Evolutionary conservation across 805 yeast genomes (phyloP).

Genomic region (Isabelozyma pseudorhagii): DNA sequence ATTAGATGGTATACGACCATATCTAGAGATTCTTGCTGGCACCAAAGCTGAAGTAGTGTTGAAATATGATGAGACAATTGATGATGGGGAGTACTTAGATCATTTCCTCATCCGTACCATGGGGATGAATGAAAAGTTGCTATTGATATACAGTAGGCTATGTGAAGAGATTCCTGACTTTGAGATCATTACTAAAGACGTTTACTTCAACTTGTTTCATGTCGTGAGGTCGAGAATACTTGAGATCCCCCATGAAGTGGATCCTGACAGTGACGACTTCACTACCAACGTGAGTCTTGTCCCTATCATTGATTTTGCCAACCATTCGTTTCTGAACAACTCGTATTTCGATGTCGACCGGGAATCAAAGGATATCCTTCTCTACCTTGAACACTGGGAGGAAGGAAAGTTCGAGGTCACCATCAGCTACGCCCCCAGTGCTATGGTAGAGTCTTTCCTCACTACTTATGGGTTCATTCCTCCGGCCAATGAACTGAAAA

Average conservation of each 20-base stretch:
- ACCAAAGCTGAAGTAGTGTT: not conserved
- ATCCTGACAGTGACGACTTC: slow-evolving; percentile 46
- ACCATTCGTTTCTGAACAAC: slow-evolving; percentile 47
- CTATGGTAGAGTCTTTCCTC: slow-evolving; percentile 20
- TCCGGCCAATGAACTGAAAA: not conserved
- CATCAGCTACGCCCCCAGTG: slow-evolving; percentile 21
- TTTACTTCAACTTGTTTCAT: slow-evolving; percentile 22
- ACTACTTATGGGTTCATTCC: slow-evolving; percentile 33
- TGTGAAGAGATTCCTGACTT: not conserved
- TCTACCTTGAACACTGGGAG: slow-evolving; percentile 46
- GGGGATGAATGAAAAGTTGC: not conserved
- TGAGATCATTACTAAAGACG: not conserved
- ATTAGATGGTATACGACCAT: not conserved
- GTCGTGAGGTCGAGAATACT: slow-evolving; percentile 59
- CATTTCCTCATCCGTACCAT: not conserved
- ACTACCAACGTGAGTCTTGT: slow-evolving; percentile 50
- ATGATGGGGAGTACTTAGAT: not conserved
- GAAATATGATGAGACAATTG: not conserved
- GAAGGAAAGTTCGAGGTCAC: slow-evolving; percentile 16
- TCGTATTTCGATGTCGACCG: slow-evolving; percentile 59
- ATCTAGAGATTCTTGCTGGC: not conserved
- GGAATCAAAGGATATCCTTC: slow-evolving; percentile 45
- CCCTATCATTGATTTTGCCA: slow-evolving; percentile 66
- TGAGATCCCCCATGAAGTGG: slow-evolving; percentile 53
- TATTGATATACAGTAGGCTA: not conserved